These are phyloP conservation scores for Cymbopogon flexuosus DNA, from an alignment of 202 grass and related monocot species.

Conservation along the genomic window DNA sequence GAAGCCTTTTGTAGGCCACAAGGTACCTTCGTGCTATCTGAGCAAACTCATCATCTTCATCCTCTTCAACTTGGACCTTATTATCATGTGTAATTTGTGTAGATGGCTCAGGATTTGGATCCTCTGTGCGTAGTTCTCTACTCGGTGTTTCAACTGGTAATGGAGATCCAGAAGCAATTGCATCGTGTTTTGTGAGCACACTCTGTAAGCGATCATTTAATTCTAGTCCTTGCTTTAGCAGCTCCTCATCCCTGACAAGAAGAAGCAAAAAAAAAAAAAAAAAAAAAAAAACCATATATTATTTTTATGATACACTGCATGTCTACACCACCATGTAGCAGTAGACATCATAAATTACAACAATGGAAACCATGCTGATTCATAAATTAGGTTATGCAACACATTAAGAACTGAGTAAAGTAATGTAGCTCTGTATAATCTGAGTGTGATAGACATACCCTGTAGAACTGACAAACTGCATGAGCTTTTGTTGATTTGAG, in stretches of 20 bases:
- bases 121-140: constrained; percentile 28
- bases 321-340: not conserved
- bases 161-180: constrained; percentile 62
- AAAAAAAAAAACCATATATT: constrained; percentile 15
- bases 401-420: not conserved
- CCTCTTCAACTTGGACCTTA: constrained; percentile 38
- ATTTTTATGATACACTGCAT: not conserved
- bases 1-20: not conserved
- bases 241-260: constrained; percentile 61
- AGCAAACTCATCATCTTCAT: constrained; percentile 85
- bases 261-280: constrained; percentile 29
- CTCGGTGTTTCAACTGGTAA: constrained; percentile 39
- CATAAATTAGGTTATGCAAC: not conserved
- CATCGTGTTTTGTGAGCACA: constrained; percentile 69
- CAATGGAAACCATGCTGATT: not conserved
- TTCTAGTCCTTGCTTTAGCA: constrained; percentile 72
- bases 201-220: constrained; percentile 74
- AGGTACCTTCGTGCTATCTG: constrained; percentile 74
- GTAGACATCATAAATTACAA: not conserved
- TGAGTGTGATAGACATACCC: constrained; percentile 39
- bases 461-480: constrained; percentile 69
- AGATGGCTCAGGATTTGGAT: constrained; percentile 30
- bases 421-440: not conserved
- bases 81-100: constrained; percentile 20
- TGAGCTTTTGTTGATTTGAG: constrained; percentile 72